Evolutionary conservation across 257 asterid species (phyloP), one percentile per base, ranked within the genome.

Genomic region (Thymus quinquecostatus): DNA sequence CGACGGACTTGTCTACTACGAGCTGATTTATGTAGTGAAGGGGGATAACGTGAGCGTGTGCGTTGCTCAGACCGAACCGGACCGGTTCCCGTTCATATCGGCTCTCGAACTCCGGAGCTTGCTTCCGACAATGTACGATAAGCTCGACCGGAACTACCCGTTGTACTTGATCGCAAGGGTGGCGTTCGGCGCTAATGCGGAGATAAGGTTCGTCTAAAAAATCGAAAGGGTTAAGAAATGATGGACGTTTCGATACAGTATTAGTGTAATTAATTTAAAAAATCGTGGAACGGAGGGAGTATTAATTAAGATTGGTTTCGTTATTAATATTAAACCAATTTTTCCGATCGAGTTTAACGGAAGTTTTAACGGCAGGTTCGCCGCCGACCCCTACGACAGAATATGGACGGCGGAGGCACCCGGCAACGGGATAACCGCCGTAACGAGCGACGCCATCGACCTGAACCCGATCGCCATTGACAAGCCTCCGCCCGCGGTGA

Each of bases 1-100:
- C 5, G 80, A 66, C 0, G 74, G 14, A 1, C 55, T 43, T 48
- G 78, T 77, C 2, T 73, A 64, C 8, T 72, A 78, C 36, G 96
- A 90, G 81, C 78, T 73, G 29, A 58, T 69, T 5, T 90, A 90
- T 60, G 84, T 70, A 2, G 43, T 60, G 44, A 79, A 68, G 69
- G 45, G 48, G 32, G 80, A 78, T 9, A 34, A 13, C 2, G 68
- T 78, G 1, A 85, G 86, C 6, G 79, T 83, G 0, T 88, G 97
- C 48, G 79, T 90, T 41, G 94, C 90, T 12, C 94, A 81, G 66
- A 88, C 89, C 2, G 34, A 49, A 9, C 71, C 77, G 21, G 87
- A 49, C 2, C 82, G 88, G 72, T 73, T 85, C 21, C 97, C 97
- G 0, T 88, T 90, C 58, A 80, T 90, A 1, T 86, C 87, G 44